Percentiles rank a stretch among this genome's conserved stretches.
Evolutionary conservation across 352 stramenopile species (phyloP).

Genomic region (Globisporangium abappressorium): DNA sequence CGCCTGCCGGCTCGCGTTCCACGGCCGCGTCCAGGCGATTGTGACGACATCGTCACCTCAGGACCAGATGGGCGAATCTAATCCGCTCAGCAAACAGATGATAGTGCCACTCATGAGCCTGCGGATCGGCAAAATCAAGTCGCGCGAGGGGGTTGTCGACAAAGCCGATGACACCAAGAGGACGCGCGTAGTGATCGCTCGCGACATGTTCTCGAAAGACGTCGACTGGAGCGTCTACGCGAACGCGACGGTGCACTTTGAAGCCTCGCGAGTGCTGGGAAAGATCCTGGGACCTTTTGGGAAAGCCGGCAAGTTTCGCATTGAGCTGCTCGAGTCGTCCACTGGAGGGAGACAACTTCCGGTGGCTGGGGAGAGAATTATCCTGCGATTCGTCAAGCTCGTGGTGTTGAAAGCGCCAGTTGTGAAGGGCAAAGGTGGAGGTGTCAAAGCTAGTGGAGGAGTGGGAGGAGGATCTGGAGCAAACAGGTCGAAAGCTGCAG

Average conservation of each 20-base stretch:
- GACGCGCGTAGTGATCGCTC: constrained; percentile 43
- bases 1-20: constrained; percentile 71
- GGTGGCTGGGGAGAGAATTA: constrained; percentile 35
- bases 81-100: constrained; percentile 3
- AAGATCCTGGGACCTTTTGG: constrained; percentile 71
- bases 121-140: constrained; percentile 63
- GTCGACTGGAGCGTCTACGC: constrained; percentile 69
- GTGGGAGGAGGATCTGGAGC: not conserved
- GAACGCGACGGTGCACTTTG: constrained; percentile 45
- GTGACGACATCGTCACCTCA: constrained; percentile 20
- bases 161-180: constrained; percentile 24
- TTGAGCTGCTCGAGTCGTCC: constrained; percentile 25
- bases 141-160: constrained; percentile 57
- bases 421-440: constrained; percentile 18
- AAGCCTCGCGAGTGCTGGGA: constrained; percentile 32
- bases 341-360: constrained; percentile 11
- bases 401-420: constrained; percentile 37
- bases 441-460: not conserved
- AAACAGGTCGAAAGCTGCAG: constrained; percentile 3
- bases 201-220: constrained; percentile 78
- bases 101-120: constrained; percentile 28
- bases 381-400: constrained; percentile 66
- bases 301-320: constrained; percentile 76
- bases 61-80: not conserved
- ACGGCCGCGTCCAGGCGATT: constrained; percentile 47